Evolutionary conservation across 1,284 basidiomycete species (phyloP).

Genomic region (Malassezia dermatis): DNA sequence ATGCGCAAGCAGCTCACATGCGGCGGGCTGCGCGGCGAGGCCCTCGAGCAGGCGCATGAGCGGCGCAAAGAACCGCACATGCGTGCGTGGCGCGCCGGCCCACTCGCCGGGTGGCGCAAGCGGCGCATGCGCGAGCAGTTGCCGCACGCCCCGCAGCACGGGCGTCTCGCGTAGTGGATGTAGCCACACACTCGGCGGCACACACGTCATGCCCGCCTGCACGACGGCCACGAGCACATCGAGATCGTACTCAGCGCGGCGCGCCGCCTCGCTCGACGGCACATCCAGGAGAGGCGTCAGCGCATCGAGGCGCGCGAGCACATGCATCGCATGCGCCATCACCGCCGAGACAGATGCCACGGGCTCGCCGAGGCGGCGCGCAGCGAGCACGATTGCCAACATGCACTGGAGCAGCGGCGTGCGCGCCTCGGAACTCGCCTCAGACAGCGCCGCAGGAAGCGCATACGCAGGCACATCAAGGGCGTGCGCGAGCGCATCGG

Average conservation of each 20-base stretch:
- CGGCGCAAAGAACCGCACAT: constrained; percentile 41
- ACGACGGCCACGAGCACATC: constrained; percentile 19
- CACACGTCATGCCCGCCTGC: constrained; percentile 15
- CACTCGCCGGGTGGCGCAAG: neutral
- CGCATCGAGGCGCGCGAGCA: neutral
- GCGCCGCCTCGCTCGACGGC: neutral
- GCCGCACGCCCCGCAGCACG: neutral
- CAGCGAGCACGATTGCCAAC: neutral
- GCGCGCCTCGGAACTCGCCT: neutral
- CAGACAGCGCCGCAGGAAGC: neutral
- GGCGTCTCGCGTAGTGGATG: constrained; percentile 3
- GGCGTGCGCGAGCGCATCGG: neutral
- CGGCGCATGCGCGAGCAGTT: constrained; percentile 3
- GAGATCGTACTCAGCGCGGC: constrained; percentile 7
- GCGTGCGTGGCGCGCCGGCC: neutral
- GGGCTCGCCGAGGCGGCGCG: neutral
- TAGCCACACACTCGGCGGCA: constrained; percentile 2
- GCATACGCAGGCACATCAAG: constrained; percentile 4
- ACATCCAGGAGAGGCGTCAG: neutral
- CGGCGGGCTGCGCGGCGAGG: constrained; percentile 63
- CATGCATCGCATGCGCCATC: neutral
- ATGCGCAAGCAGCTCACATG: constrained; percentile 73
- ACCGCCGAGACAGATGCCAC: neutral
- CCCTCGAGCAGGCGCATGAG: constrained; percentile 75
- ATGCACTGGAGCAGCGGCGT: constrained; percentile 7